A percentile compares a stretch with the other conserved stretches of the same genome.
Conservation (phyloP, 1,139 yeast species). For the Blastobotrys malaysiensis region DNA sequence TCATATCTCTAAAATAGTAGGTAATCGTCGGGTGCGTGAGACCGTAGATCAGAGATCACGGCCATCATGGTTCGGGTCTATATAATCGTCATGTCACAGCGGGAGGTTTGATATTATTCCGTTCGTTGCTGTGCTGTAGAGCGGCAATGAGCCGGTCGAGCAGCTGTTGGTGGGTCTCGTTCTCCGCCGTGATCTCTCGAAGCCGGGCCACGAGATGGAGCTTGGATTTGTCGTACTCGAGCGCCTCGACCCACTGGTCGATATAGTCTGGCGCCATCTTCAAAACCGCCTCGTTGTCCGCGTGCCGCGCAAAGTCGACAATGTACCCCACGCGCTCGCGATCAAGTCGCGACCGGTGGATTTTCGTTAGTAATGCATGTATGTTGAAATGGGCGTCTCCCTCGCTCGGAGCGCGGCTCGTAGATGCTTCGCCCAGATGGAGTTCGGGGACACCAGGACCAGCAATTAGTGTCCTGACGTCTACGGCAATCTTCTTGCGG, state of each 20-base stretch:
- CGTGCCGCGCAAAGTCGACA: conserved; percentile 3
- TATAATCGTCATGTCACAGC: no score
- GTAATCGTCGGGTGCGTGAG: no score
- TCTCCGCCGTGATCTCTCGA: background rate
- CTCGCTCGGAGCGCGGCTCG: background rate
- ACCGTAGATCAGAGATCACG: no score
- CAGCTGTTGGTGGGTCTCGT: background rate
- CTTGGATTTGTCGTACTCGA: conserved; percentile 4
- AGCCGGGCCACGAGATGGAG: conserved; percentile 1
- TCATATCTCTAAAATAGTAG: background rate
- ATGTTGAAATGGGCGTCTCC: background rate
- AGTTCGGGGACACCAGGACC: background rate
- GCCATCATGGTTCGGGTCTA: no score
- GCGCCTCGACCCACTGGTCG: conserved; percentile 2
- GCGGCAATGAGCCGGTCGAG: background rate
- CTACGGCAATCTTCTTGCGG: conserved; percentile 20
- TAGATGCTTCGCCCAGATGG: background rate
- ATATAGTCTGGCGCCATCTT: background rate
- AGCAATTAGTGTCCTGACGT: background rate
- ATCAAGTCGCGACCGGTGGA: conserved; percentile 16
- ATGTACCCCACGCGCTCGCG: conserved; percentile 19
- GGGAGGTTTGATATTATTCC: no score
- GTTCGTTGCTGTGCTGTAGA: background rate
- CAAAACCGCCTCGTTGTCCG: background rate
- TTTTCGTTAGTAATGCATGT: background rate